Conservation (phyloP, 805 yeast genomes). For the Barnettozyma wickerhamii region DNA sequence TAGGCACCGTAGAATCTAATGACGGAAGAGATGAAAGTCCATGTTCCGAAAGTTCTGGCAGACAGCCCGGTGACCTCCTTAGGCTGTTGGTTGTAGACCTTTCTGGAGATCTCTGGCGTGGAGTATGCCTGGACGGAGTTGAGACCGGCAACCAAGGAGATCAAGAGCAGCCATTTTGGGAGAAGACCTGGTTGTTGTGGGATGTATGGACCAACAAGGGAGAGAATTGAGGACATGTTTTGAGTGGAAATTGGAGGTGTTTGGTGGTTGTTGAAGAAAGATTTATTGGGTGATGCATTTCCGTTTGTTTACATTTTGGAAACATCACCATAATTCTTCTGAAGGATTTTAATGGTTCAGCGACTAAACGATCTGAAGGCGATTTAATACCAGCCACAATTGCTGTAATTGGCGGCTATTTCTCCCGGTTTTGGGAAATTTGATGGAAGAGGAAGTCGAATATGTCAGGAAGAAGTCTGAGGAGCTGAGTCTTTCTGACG, state of each 20-base stretch:
- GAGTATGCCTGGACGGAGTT: conserved; percentile 85
- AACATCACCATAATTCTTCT: too few relatives aligned
- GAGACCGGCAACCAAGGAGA: conserved; percentile 86
- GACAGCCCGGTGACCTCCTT: conserved; percentile 59
- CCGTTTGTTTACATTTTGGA: too few relatives aligned
- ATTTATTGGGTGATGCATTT: too few relatives aligned
- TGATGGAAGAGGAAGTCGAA: too few relatives aligned
- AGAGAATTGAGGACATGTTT: conserved; percentile 29
- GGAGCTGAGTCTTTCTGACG: too few relatives aligned
- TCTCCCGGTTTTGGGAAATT: too few relatives aligned
- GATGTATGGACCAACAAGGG: conserved; percentile 30
- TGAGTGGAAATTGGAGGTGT: neutral
- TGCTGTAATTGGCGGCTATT: too few relatives aligned
- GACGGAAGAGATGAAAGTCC: conserved; percentile 87
- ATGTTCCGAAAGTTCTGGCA: conserved; percentile 97
- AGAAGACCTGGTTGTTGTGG: conserved; percentile 51
- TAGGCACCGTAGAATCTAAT: conserved; percentile 87
- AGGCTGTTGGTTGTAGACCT: conserved; percentile 70
- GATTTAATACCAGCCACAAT: too few relatives aligned
- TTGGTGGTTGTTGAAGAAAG: too few relatives aligned
- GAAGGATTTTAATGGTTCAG: too few relatives aligned
- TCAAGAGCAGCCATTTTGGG: conserved; percentile 77
- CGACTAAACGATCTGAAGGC: too few relatives aligned
- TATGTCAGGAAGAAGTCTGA: too few relatives aligned
- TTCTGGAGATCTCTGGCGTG: conserved; percentile 69